Base-by-base conservation (phyloP, 768 basidiomycete species). In the Amanita polypyramis region DNA sequence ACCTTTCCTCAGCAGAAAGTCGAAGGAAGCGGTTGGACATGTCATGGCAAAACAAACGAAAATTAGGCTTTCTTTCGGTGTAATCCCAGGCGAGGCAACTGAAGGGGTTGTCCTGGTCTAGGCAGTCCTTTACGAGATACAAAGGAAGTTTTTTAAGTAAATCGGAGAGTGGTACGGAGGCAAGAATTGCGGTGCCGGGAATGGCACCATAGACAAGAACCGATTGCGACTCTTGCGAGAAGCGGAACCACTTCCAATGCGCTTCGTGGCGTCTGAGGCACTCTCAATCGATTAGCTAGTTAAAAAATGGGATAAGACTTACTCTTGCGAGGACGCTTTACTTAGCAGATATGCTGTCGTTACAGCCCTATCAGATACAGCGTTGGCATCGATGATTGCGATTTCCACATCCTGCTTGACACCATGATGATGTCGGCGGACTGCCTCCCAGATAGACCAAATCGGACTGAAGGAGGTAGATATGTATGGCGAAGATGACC, bases 371-470 rank as follows among this genome's bases (percentile, higher is more conserved):
- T 70, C 73, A 11, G 70, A 63, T 25, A 89, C 62, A 44, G 77
- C 73, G 40, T 65, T 65, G 2, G 82, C 77, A 65, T 88, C 85
- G 57, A 89, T 87, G 49, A 89, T 68, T 11, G 86, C 85, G 52
- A 89, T 85, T 60, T 88, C 75, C 23, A 89, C 66, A 48, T 84
- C 78, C 52, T 85, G 82, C 61, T 89, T 88, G 45, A 86, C 65
- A 33, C 79, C 79, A 32, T 70, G 64, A 55, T 80, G 77, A 57
- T 84, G 85, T n/a, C 86, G 77, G 49, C 82, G 70, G 17, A 82
- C 71, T 3, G 85, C 86, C 59, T 89, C 86, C 84, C 84, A 89
- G 32, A 88, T 70, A 6, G 84, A 79, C 86, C 86, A 89, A 32
- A 74, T 75, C 54, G 88, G 84, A 65, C 82, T 87, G 60, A 88